Evolutionary conservation across 495 filamentous ascomycete species (phyloP), one percentile per base, ranked within the genome.

Genomic region (Hamigera avellanea): DNA sequence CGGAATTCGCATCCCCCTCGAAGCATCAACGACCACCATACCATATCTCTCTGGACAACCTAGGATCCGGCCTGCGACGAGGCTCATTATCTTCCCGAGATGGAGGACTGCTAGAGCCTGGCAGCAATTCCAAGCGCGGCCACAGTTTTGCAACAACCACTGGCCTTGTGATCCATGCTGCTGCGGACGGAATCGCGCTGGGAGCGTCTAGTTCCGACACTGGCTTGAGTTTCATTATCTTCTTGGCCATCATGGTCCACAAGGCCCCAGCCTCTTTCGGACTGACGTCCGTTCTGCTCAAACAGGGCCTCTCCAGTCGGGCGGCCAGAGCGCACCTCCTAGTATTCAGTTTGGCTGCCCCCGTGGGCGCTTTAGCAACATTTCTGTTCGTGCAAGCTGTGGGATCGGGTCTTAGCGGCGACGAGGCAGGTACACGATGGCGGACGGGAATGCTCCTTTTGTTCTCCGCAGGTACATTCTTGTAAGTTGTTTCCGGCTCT

Each of bases 191-290:
- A 2, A 94, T 98, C 32, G 91, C 91, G 0, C 76, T 98, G 47
- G 91, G 91, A 3, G 91, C 91, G 15, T 91, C 85, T 0, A 80
- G 76, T 14, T 70, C 78, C 13, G 75, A 81, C 43, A 73, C 73
- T 27, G 81, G 78, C 12, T 62, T 96, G 6, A 81, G 76, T 21
- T 75, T 95, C 26, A 83, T 98, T 44, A 84, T 98, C 30, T 98
- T 98, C 49, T 50, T 95, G 14, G 91, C 91, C 4, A 93, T 98
- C 40, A 88, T 98, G 83, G 71, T 96, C 2, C 91, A 98, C 50
- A 98, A 98, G 58, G 89, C 87, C 0, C 91, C 91, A 0, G 93
- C 91, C 0, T 91, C 91, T 0, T 98, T 98, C 57, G 93, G 91
- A 2, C 64, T 98, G 14, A 95, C 88, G 0, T 83, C 85, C 8